Base-by-base conservation (phyloP, 1,139 yeast species). In the Taiozyma sp. region DNA sequence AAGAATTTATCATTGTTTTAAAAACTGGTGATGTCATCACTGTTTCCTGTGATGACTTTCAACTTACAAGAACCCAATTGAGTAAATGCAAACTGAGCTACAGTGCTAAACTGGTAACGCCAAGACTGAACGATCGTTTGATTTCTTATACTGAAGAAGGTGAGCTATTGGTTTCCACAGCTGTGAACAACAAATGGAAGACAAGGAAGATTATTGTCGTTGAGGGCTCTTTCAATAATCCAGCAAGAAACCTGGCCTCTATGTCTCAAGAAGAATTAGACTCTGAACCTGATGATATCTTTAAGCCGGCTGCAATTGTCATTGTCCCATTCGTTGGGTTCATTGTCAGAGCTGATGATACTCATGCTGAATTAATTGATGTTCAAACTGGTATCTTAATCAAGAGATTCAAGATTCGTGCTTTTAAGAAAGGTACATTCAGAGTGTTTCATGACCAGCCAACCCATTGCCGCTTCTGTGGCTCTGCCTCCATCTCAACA, bases 401-500 rank as follows among this genome's bases (percentile, higher is more conserved):
- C 64, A 80, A 72, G 63, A 76, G 66, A 64, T 81, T 76, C 67
- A 66, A 74, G 44, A 78, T 89, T 47, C 89, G 87, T 1, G 78
- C 79, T 47, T 84, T 83, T 70, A 82, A 81, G 59, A 79, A 81
- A 2, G 78, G 78, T 2, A 67, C 85, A 0, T 76, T 89, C 54
- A 73, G 76, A 53, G 93, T 86, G 0, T 82, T 89, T 54, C 96
- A 89, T 65, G 84, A 86, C 47, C 90, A 84, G 59, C 96, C 96
- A 4, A 84, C 90, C 0, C 96, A 90, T 70, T 90, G 97, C 68
- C 78, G 87, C 52, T 90, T 90, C 66, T 90, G 97, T 72, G 97
- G 97, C 1, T 86, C 96, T 71, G 92, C 88, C 0, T 86, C 96
- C 0, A 78, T 89, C 41, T 79, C 81, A 38, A 78, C 92, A 1